Base-by-base conservation (phyloP, 768 basidiomycete genomes). In the Tulasnella sp. region DNA sequence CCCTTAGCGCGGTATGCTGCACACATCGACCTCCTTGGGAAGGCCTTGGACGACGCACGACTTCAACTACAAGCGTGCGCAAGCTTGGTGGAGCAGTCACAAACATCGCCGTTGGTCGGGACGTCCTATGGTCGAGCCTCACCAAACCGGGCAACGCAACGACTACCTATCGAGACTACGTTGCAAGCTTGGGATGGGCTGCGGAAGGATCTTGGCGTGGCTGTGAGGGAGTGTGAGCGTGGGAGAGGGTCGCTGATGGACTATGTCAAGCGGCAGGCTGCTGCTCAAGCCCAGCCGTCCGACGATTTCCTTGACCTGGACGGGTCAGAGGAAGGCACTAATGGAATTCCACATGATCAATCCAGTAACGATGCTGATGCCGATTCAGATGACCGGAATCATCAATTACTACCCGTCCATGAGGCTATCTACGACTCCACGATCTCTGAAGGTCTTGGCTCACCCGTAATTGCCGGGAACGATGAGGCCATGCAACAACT, bases 151-250 rank as follows among this genome's bases (percentile, higher is more conserved):
- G 15, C 34, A 15, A 38, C 34, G 15, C 19, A 48, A n/a, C 47
- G 19, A 26, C 24, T 43, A 23, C 38, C 26, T 21, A 50, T 3
- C 17, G 56, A 49, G 17, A 15, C 54, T 7, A 81, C 85, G 1
- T 64, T 91, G 29, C 78, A 77, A 52, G 82, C 85, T 4, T 91
- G 88, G 67, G 89, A 90, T 58, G 74, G 83, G 0, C 74, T 91
- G 15, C 78, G 88, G 10, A 77, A 81, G 3, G 86, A 90, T 65
- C 77, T 92, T 7, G 89, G 88, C 7, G 70, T 85, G 23, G 88
- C 87, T 0, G 71, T 91, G 29, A 73, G 88, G 5, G 89, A 91
- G 66, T 91, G 87, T 67, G 88, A 91, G 70, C 79, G 88, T 7
- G 88, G 88, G 0, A 74, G 85, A 17, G 83, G 81, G 42, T 77